phyloP scores from a whole-genome alignment of 2,329 filamentous ascomycete species.

The Metarhizium guizhouense region DNA sequence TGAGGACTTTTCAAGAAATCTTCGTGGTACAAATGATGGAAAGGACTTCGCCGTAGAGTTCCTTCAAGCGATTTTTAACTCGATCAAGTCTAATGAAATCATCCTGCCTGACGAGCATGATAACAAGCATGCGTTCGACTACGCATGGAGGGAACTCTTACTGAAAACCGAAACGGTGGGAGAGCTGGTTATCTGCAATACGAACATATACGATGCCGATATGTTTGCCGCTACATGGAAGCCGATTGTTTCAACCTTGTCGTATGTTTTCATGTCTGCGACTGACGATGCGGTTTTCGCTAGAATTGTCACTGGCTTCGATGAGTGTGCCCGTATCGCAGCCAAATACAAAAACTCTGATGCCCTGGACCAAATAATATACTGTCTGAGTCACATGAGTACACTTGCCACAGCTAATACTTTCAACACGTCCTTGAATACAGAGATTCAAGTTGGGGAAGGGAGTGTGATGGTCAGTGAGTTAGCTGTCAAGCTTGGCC shows the following conservation, averaged over 20 bases:
- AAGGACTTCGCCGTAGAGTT: conserved; percentile 80
- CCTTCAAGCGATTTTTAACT: conserved; percentile 77
- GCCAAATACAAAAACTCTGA: conserved; percentile 75
- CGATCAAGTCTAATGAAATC: conserved; percentile 88
- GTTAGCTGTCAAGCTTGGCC: conserved; percentile 87
- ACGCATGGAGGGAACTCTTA: conserved; percentile 92
- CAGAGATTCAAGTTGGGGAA: conserved; percentile 85
- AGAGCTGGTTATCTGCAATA: conserved; percentile 69
- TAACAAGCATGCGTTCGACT: conserved; percentile 92
- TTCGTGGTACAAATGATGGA: conserved; percentile 82
- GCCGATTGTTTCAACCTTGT: conserved; percentile 86
- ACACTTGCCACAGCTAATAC: conserved; percentile 68
- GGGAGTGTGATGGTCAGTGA: conserved; percentile 98
- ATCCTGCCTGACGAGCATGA: conserved; percentile 96
- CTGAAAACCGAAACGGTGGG: conserved; percentile 73
- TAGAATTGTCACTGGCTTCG: conserved; percentile 86
- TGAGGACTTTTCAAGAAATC: conserved; percentile 74
- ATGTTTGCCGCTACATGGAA: conserved; percentile 97
- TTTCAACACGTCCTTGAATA: conserved; percentile 83
- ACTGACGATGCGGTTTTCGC: conserved; percentile 94
- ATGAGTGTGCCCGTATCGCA: conserved; percentile 91
- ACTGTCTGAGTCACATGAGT: conserved; percentile 82
- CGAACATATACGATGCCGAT: conserved; percentile 91
- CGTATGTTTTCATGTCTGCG: conserved; percentile 98
- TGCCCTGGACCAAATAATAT: conserved; percentile 86